Evolutionary conservation across 2,329 filamentous ascomycete genomes (phyloP), one percentile per base, ranked within the genome.

Genomic region (Xylaria sp.): DNA sequence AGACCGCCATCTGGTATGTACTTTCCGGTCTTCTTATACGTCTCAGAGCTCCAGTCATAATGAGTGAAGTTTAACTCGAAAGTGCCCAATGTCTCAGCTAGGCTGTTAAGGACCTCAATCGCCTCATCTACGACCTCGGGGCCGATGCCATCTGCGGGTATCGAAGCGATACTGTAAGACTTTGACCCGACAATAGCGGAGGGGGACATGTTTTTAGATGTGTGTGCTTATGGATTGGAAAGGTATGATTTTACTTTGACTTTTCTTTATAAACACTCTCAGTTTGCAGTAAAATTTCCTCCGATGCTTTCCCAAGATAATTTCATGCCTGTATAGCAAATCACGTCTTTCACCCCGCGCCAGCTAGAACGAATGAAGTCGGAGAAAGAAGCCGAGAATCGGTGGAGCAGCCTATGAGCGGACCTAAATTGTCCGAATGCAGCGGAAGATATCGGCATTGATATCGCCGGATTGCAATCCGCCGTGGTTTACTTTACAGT

Each of bases 41-140:
- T 88, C 17, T 89, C 87, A 0, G 88, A 90, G 72, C 86, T 89
- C 90, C 89, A 92, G 77, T 91, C 88, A 73, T 87, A 90, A 71
- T 89, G 81, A 49, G 83, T 84, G 74, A 92, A 92, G 11, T 87
- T 79, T 0, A 93, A 81, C 9, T 84, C 81, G 77, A 93, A 92
- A 0, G 85, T 84, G 46, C 85, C 82, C 1, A 89, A 80, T 1
- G 84, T 81, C 40, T 82, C 76, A 4, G 83, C 80, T 0, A 90
- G 77, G 15, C 84, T 83, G 69, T 88, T 83, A 59, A 93, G 79
- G 0, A 90, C 90, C 49, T 85, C 81, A 9, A 92, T 86, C 3
- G 87, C 85, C 2, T 87, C 87, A 33, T 83, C 80, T 38, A 90
- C 83, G n/a, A 91, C 88, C 76, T 91, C 88, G 1, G 83, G 82